phyloP scores from a whole-genome alignment of 2,329 filamentous ascomycete genomes.

The Botrytis fragariae region DNA sequence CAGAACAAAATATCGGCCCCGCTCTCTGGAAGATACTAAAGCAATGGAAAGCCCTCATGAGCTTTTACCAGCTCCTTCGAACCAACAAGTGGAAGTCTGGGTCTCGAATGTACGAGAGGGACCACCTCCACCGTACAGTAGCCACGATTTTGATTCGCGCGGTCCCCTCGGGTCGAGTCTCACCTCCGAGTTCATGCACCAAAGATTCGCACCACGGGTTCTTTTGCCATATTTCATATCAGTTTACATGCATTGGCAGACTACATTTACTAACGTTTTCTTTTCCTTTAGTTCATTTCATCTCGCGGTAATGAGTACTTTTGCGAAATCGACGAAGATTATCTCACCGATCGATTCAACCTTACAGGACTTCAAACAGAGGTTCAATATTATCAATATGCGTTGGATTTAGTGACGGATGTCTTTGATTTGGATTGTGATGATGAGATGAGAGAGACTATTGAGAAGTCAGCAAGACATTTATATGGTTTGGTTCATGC shows the following conservation, averaged over 20 bases:
- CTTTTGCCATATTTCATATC: slow-evolving; percentile 16
- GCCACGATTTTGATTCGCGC: background rate
- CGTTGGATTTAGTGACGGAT: slow-evolving; percentile 93
- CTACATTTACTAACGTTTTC: slow-evolving; percentile 17
- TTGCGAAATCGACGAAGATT: slow-evolving; percentile 99
- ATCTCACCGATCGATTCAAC: slow-evolving; percentile 97
- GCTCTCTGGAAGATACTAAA: background rate
- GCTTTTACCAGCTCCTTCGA: background rate
- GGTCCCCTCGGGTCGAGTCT: background rate
- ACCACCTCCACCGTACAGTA: background rate
- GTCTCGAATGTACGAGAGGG: background rate
- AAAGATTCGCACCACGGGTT: background rate
- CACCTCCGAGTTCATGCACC: background rate
- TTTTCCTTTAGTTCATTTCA: slow-evolving; percentile 78
- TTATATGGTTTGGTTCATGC: slow-evolving; percentile 96
- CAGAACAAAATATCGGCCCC: no score
- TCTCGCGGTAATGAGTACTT: slow-evolving; percentile 98
- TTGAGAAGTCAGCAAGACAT: slow-evolving; percentile 94
- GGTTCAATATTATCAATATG: slow-evolving; percentile 98
- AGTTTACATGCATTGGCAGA: background rate
- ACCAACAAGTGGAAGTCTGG: background rate
- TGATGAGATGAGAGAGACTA: slow-evolving; percentile 96
- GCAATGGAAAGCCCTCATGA: background rate
- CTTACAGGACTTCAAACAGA: slow-evolving; percentile 95
- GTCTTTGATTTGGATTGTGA: slow-evolving; percentile 99